These are phyloP conservation scores for Linum lewisii DNA, from an alignment of 345 rosid genomes.

Conservation along the genomic window DNA sequence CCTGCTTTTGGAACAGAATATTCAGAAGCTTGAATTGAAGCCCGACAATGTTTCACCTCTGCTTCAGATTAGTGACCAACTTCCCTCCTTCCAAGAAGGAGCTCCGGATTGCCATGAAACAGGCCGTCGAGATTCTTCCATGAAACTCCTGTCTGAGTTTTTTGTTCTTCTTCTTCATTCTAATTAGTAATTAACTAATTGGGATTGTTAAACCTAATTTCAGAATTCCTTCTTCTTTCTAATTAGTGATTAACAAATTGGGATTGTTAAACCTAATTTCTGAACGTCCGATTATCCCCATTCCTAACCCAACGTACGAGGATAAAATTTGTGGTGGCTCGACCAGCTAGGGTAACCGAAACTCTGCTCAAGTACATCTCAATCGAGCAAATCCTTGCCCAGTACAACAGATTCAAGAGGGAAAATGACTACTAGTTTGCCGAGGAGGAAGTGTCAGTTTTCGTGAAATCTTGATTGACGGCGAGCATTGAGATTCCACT, in stretches of 20 bases:
- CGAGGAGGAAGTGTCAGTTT: constrained; percentile 36
- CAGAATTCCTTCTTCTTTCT: background rate
- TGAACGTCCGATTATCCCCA: constrained; percentile 54
- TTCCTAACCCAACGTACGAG: constrained; percentile 73
- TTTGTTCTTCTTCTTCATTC: background rate
- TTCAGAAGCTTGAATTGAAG: constrained; percentile 57
- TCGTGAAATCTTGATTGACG: constrained; percentile 53
- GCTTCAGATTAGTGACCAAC: constrained; percentile 75
- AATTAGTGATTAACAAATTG: too few relatives aligned
- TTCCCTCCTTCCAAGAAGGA: constrained; percentile 56
- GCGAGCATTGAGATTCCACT: constrained; percentile 54
- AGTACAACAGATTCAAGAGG: constrained; percentile 74
- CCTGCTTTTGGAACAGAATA: constrained; percentile 78
- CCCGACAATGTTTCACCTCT: constrained; percentile 69
- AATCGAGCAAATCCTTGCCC: constrained; percentile 56
- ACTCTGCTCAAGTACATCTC: constrained; percentile 75
- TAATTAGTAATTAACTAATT: too few relatives aligned
- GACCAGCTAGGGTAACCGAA: constrained; percentile 59
- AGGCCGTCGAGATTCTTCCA: constrained; percentile 50
- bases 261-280: too few relatives aligned
- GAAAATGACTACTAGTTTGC: constrained; percentile 53
- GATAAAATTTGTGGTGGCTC: constrained; percentile 67
- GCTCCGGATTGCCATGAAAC: constrained; percentile 44
- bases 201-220: too few relatives aligned
- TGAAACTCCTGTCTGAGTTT: constrained; percentile 42